Evolutionary conservation across 768 basidiomycete genomes (phyloP), one percentile per base, ranked within the genome.

Genomic region (Collybia mongolica): DNA sequence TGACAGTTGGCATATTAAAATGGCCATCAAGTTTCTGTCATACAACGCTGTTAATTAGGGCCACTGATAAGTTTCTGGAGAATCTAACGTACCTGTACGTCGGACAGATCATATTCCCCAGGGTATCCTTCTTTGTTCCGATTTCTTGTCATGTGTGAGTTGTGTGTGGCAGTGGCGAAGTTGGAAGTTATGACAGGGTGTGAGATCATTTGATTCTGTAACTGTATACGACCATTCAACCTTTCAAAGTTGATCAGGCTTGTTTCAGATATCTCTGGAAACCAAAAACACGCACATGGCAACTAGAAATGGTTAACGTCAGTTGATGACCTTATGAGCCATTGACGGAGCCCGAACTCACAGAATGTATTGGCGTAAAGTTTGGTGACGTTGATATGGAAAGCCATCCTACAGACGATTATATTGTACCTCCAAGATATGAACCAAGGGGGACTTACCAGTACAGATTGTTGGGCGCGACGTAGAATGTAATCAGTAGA

Each of bases 321-420:
- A 37, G 17, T 32, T 43, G 38, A 44, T 19, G 48, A 32, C 19
- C 15, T 9, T 6, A 23, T n/a, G 24, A 29, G 22, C 22, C 9
- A n/a, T n/a, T n/a, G n/a, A n/a, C n/a, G n/a, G n/a, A n/a, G n/a
- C n/a, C n/a, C 24, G 24, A 26, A 69, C 76, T 66, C 47, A 77
- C 76, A 77, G 59, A 77, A 77, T 1, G 75, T 76, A 52, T 77
- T 77, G 15, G 72, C 75, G 53, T 78, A 78, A 6, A 78, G 62
- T 39, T 73, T 76, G 4, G 75, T 77, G 7, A 76, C 72, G 48
- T 75, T 76, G 50, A 76, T 65, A 51, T 78, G 75, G 51, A 78
- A 69, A 0, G 75, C 72, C 42, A 78, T 60, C 76, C 76, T 77
- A 44, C 12, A 44, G 9, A 12, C 11, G 18, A n/a, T 37, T 39